phyloP scores from a whole-genome alignment of 208 protist genomes.

The Phytomonas francai region DNA sequence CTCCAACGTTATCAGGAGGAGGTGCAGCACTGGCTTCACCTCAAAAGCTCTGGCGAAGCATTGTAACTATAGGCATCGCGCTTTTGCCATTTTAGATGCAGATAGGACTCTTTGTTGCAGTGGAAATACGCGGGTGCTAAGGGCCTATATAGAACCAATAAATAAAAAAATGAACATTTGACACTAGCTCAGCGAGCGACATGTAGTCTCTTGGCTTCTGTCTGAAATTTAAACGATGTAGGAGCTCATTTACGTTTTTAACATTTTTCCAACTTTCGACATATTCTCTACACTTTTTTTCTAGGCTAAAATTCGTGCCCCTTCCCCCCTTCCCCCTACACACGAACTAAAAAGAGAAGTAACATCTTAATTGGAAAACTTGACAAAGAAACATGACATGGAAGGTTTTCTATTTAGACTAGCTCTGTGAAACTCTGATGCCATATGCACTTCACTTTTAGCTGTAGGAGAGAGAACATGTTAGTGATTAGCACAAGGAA shows the following conservation, averaged over 20 bases:
- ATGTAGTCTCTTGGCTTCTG: not conserved
- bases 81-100: not conserved
- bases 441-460: not conserved
- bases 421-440: not conserved
- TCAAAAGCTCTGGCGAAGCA: conserved; percentile 5
- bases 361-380: not conserved
- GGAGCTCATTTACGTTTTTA: not conserved
- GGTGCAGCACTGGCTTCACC: conserved; percentile 10
- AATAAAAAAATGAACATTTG: not conserved
- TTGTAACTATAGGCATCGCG: not conserved
- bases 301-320: not conserved
- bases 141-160: not conserved
- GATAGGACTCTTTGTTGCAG: not conserved
- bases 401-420: not conserved
- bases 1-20: conserved; percentile 42
- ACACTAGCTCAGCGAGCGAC: not conserved
- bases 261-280: conserved; percentile 3
- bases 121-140: not conserved
- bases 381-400: not conserved
- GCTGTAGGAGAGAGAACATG: not conserved
- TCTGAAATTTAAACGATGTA: not conserved
- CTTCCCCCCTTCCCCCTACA: not conserved
- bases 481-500: not conserved
- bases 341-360: not conserved
- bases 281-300: not conserved